Evolutionary conservation across 2,329 filamentous ascomycete species (phyloP), one percentile per base, ranked within the genome.

Genomic region (Fusarium decemcellulare): DNA sequence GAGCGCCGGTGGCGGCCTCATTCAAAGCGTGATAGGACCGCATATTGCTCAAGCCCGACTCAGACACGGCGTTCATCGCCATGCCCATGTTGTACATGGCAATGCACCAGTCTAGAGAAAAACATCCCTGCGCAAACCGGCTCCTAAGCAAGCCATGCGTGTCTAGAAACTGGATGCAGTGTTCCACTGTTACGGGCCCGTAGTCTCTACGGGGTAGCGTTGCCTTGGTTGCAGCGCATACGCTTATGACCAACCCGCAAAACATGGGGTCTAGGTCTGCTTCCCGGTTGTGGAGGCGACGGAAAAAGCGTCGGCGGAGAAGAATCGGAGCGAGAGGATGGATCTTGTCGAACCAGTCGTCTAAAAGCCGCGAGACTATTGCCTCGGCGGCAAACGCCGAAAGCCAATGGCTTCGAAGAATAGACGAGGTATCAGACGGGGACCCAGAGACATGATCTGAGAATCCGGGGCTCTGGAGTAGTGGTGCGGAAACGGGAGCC

Each of bases 301-400:
- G 63, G 9, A 80, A 46, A 62, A 80, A 78, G 10, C 64, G 76
- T 2, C 74, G 72, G 7, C 77, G 76, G 59, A 78, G 74, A 12
- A 80, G 64, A 10, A 79, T 72, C 2, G 79, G 79, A 8, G 76
- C 74, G 5, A 81, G 59, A 5, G 79, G 72, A 67, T 81, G 78
- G 37, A 81, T 74, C 50, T 76, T 68, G n/a, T 75, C 68, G 71
- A 81, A 81, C 78, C 78, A 81, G 53, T 79, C 73, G 43, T 71
- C 50, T 6, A 81, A 70, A 2, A 81, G 66, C 2, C 50, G 58
- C 5, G 46, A 51, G 4, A 74, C 46, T 6, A 58, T 46, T 2
- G 62, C 3, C 8, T 73, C 61, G 2, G 70, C 58, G 9, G 68
- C 70, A 39, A 74, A 73, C 0, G 30, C 40, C 2, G 68, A 61